phyloP scores from a whole-genome alignment of 306 rosid species.

The Quercus mongolica region DNA sequence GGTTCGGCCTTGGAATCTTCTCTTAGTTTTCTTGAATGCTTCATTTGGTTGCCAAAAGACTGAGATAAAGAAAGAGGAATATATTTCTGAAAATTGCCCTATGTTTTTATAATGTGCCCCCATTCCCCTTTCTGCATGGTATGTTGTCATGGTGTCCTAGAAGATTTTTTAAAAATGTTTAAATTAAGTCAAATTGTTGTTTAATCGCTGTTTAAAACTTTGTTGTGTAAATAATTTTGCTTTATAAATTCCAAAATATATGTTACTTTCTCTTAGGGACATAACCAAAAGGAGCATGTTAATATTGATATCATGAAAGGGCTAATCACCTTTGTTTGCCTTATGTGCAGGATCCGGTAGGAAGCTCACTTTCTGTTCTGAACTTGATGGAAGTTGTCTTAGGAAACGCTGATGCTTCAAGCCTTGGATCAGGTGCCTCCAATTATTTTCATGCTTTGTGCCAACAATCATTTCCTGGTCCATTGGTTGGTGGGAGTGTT shows the following conservation, averaged over 20 bases:
- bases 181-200: not conserved
- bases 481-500: conserved; percentile 89
- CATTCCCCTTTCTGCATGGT: not conserved
- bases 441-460: conserved; percentile 69
- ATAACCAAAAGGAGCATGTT: conserved; percentile 5
- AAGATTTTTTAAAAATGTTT: not conserved
- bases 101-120: too few relatives aligned
- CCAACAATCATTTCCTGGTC: conserved; percentile 93
- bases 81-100: too few relatives aligned
- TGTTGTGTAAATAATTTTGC: not conserved
- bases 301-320: conserved; percentile 14
- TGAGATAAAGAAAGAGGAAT: not conserved
- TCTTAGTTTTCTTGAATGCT: conserved; percentile 21
- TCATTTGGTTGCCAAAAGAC: conserved; percentile 8
- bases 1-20: conserved; percentile 49
- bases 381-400: conserved; percentile 70
- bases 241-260: not conserved
- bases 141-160: not conserved
- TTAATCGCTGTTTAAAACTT: not conserved
- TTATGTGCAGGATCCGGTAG: conserved; percentile 58
- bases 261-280: not conserved
- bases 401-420: conserved; percentile 40
- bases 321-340: conserved; percentile 34
- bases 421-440: conserved; percentile 35
- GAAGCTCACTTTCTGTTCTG: conserved; percentile 65